Conservation (phyloP, 352 stramenopile genomes). For the Phytopythium aichiense region DNA sequence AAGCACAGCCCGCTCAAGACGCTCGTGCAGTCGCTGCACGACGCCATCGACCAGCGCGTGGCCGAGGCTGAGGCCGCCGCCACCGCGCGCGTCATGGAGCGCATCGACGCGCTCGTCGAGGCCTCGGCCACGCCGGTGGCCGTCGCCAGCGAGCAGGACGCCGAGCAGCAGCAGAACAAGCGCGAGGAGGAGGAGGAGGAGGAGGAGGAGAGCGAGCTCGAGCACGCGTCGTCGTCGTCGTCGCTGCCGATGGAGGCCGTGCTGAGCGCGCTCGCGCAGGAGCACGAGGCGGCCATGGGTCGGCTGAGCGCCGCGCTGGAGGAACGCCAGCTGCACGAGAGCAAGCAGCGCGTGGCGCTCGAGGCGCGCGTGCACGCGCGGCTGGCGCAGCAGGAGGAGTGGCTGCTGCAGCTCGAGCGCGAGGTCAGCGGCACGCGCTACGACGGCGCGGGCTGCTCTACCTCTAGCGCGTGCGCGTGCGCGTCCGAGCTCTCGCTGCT, state of each 20-base stretch:
- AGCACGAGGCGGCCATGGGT: constrained; percentile 64
- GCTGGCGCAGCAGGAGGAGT: constrained; percentile 68
- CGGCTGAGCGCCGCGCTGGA: constrained; percentile 71
- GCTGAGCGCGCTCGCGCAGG: constrained; percentile 48
- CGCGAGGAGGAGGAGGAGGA: not conserved
- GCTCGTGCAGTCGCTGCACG: constrained; percentile 64
- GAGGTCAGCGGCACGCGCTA: constrained; percentile 34
- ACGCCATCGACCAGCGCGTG: constrained; percentile 11
- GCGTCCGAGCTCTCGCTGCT: not conserved
- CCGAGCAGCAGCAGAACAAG: not conserved
- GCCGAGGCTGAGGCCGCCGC: constrained; percentile 4
- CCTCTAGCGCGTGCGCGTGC: not conserved
- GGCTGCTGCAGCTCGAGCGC: constrained; percentile 75
- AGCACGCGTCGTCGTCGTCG: not conserved
- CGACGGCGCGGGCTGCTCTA: too few relatives aligned
- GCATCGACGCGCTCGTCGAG: not conserved
- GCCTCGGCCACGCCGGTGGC: not conserved
- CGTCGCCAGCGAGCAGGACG: not conserved
- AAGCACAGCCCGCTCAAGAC: constrained; percentile 72
- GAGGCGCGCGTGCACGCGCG: constrained; percentile 58
- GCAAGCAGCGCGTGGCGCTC: constrained; percentile 50
- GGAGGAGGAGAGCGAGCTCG: not conserved
- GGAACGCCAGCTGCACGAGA: constrained; percentile 54
- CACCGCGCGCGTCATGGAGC: not conserved
- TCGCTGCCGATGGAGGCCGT: constrained; percentile 46